Evolutionary conservation across 306 rosid genomes (phyloP), one percentile per base, ranked within the genome.

Genomic region (Vigna hirtella): DNA sequence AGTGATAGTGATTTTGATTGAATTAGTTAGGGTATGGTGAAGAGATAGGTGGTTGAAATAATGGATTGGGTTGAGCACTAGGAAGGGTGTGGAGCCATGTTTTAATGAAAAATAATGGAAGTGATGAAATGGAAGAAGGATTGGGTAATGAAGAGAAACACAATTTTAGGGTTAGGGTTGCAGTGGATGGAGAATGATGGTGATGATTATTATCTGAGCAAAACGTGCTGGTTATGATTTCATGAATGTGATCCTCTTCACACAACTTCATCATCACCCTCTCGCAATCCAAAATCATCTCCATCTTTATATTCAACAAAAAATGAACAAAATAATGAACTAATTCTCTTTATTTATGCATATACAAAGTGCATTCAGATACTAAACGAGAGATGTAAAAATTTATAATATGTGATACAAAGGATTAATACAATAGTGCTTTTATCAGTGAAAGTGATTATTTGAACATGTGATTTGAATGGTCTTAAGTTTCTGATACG

Each of bases 211-310:
- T 50, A 14, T 14, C 9, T 32, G 17, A 47, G 10, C 26, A 69
- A 64, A 45, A 76, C 77, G 74, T 61, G 81, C 20, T 28, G 13
- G 58, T 30, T 68, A 50, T 34, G 43, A 66, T 81, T 48, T 26
- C 12, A 14, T 36, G 18, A 57, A 45, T 56, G 51, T 80, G 79
- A 15, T 64, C 17, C 45, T 40, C 11, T 8, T 40, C 45, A 40
- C 45, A 40, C 10, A 40, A 24, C 47, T 45, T 74, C 70, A 74
- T 74, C 70, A 74, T 58, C 58, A 42, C 68, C 43, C 34, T 32
- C 12, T 13, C 20, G 11, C 26, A 40, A 40, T 40, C 2, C 45
- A n/a, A 14, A 38, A 72, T 56, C 66, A 72, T 72, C 15, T 28
- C 28, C 16, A 22, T 20, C 62, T n/a, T 49, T 1, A 6, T 1